Base-by-base conservation (phyloP, 192 early-diverging fungal species). In the Coemansia sp. region DNA sequence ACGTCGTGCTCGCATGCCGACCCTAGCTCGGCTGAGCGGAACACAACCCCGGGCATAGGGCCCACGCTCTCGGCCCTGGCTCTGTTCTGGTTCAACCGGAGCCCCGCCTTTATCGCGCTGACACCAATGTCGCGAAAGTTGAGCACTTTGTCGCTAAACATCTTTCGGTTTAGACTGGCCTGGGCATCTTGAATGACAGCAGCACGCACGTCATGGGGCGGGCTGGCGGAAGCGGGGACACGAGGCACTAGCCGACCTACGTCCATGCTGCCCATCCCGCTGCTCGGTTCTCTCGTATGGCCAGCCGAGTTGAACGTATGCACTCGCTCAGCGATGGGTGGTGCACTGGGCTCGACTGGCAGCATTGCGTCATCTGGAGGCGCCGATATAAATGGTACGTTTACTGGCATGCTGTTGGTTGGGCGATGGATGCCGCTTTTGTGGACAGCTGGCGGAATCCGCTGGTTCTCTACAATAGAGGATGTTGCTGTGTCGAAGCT, bases 111-210 rank as follows among this genome's bases (percentile, higher is more conserved):
- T 42, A 72, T 72, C 5, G 68, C 76, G 53, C 77, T 80, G 54
- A 66, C 68, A 24, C 77, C 70, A 26, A 80, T 39, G 26, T 80
- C 77, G 11, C 77, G 77, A 24, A 80, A 80, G 48, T 80, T 80
- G 33, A 80, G 38, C 9, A 80, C 65, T 8, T 62, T 61, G 60
- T 74, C 77, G 60, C 77, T 70, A 54, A 80, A 64, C 68, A 65
- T 61, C 38, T 46, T 53, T 34, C 29, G 50, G 54, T 36, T 43
- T 18, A 56, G 29, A 56, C 65, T 68, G 14, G 50, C 59, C 27
- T 56, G 27, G 12, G 76, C 76, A 11, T 65, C 63, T 43, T 58
- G 38, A 18, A 72, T 68, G 11, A 70, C 76, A 0, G 59, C 76
- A 14, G 33, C 62, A 38, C 66, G 69, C 53, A 79, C 63, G 14